These are phyloP conservation scores for Balakata baccata DNA, from an alignment of 345 rosid species.

Conservation along the genomic window DNA sequence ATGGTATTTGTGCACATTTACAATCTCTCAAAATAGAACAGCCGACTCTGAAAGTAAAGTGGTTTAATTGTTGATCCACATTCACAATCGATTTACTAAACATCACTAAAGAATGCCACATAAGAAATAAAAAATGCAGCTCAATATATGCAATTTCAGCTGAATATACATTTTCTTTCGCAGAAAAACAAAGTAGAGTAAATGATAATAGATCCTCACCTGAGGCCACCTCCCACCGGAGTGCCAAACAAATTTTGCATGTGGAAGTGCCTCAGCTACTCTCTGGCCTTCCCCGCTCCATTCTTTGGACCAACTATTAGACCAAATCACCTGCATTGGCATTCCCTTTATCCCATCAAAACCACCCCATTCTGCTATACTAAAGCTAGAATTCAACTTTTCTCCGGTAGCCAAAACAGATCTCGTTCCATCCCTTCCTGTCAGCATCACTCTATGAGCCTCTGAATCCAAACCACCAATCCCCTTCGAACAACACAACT, in stretches of 20 bases:
- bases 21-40: background rate
- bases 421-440: constrained; percentile 64
- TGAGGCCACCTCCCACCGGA: constrained; percentile 91
- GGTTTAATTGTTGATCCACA: background rate
- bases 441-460: constrained; percentile 69
- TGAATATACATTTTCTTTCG: background rate
- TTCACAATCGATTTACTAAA: background rate
- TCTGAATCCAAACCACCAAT: constrained; percentile 47
- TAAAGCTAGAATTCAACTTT: constrained; percentile 73
- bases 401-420: constrained; percentile 54
- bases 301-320: constrained; percentile 53
- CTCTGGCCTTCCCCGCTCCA: constrained; percentile 65
- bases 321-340: constrained; percentile 83
- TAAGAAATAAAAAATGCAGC: constrained; percentile 9
- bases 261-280: constrained; percentile 64
- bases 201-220: constrained; percentile 42
- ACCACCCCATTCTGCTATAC: constrained; percentile 71
- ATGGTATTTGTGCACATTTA: background rate
- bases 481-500: constrained; percentile 55
- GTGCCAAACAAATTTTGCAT: constrained; percentile 62
- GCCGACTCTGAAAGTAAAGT: background rate
- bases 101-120: background rate
- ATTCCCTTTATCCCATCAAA: constrained; percentile 49
- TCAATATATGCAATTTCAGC: background rate
- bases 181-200: background rate